Conservation (phyloP, 768 basidiomycete species). For the Mycena crocata region DNA sequence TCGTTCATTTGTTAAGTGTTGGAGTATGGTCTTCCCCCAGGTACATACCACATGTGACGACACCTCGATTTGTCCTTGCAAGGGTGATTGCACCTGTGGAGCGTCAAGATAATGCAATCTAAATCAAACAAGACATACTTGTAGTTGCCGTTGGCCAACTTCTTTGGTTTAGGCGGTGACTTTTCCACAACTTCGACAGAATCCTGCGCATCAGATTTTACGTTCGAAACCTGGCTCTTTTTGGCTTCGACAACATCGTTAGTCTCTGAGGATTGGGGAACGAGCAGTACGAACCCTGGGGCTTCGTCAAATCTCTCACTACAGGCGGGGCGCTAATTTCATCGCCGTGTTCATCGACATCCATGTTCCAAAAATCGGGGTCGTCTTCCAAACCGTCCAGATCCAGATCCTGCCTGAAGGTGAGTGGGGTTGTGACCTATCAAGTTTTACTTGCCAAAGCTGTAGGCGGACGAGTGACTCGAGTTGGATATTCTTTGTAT, state of each 20-base stretch:
- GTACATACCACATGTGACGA: slow-evolving; percentile 77
- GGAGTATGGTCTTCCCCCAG: neutral
- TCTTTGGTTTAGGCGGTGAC: slow-evolving; percentile 40
- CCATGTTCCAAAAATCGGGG: slow-evolving; percentile 75
- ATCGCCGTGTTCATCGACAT: slow-evolving; percentile 53
- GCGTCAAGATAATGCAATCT: neutral
- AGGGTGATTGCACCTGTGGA: slow-evolving; percentile 76
- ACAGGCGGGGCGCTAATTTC: slow-evolving; percentile 36
- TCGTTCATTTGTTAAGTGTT: slow-evolving; percentile 15
- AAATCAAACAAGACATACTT: slow-evolving; percentile 49
- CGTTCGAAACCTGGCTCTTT: slow-evolving; percentile 8
- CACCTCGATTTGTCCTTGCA: slow-evolving; percentile 85
- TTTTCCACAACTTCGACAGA: neutral
- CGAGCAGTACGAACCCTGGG: slow-evolving; percentile 34
- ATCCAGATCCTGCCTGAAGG: slow-evolving; percentile 65
- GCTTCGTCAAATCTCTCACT: slow-evolving; percentile 52
- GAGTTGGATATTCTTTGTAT: slow-evolving; percentile 69
- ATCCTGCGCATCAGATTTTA: slow-evolving; percentile 4
- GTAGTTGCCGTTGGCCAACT: slow-evolving; percentile 72
- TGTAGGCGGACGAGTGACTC: slow-evolving; percentile 77
- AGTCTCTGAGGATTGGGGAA: neutral
- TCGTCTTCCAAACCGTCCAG: slow-evolving; percentile 75
- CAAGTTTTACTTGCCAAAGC: slow-evolving; percentile 56
- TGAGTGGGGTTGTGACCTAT: neutral
- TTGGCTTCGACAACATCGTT: slow-evolving; percentile 16